These are phyloP conservation scores for Margaritispora aquatica DNA, from an alignment of 495 filamentous ascomycete genomes.

Conservation along the genomic window DNA sequence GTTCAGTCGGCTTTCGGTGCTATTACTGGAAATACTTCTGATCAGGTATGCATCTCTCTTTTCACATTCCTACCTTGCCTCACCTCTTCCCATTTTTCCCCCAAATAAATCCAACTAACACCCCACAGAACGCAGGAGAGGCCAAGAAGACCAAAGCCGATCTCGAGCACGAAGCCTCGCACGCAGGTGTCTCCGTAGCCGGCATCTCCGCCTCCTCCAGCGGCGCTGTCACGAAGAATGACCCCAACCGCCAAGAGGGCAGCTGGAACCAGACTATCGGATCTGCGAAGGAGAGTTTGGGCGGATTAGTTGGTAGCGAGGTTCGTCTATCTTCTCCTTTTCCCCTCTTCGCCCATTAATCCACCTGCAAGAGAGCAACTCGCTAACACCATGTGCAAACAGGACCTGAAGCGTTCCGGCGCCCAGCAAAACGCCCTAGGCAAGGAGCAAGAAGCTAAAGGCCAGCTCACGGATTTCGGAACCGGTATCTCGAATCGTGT, in stretches of 20 bases:
- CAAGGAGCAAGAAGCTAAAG: conserved; percentile 74
- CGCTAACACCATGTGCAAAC: background rate
- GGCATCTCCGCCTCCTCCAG: conserved; percentile 60
- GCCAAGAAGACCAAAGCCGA: conserved; percentile 54
- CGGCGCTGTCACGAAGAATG: conserved; percentile 66
- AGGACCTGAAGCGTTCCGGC: conserved; percentile 64
- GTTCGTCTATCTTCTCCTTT: conserved; percentile 25
- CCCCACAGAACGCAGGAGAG: conserved; percentile 39
- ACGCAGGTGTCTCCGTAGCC: conserved; percentile 66
- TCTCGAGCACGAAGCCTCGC: conserved; percentile 60
- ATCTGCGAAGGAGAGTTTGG: conserved; percentile 75
- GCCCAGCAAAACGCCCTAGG: conserved; percentile 74
- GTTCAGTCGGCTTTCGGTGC: conserved; percentile 66
- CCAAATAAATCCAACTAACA: background rate
- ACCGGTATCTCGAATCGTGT: conserved; percentile 66
- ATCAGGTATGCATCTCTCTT: conserved; percentile 45
- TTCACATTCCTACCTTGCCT: background rate
- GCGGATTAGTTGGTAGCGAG: conserved; percentile 69
- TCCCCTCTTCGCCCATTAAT: background rate
- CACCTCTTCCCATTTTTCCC: background rate
- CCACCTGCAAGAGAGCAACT: no score
- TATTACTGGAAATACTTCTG: conserved; percentile 64
- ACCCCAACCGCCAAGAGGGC: conserved; percentile 64
- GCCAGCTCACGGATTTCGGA: conserved; percentile 73
- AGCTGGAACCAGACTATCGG: conserved; percentile 84